Base-by-base conservation (phyloP, 2,329 filamentous ascomycete species). In the Microcyclosporella mali region DNA sequence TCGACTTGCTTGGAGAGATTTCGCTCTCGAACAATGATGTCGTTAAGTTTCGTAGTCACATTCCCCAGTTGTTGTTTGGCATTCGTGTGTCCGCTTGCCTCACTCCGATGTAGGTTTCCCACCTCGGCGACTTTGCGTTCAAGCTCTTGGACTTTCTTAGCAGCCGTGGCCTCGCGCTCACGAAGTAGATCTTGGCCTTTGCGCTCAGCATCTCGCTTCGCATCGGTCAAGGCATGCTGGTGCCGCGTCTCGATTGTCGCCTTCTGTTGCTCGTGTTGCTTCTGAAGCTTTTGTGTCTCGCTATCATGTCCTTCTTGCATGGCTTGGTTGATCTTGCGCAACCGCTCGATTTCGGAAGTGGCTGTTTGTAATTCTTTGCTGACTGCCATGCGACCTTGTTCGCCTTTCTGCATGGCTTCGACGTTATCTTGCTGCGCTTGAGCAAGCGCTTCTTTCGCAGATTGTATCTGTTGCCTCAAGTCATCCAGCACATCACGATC, bases 401-500 rank as follows among this genome's bases (percentile, higher is more conserved):
- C 79, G 14, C 86, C 61, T 50, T 72, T 75, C 40, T 78, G 72
- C 45, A 75, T 72, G 7, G 78, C 56, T 15, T 67, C 69, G 33
- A 81, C 62, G 18, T 77, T 61, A 28, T 79, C 73, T 8, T 71
- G 69, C 56, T 81, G 77, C 21, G 78, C 61, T 33, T 75, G 74
- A 46, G 79, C 71, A 21, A 82, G 67, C 1, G 69, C 70, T 49
- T 78, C 70, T 16, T 80, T 81, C 50, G 83, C 87, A 46, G 90
- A 82, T 46, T 85, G 81, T 1, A 94, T 65, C 60, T 95, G 84
- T 3, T 74, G 74, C 37, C 87, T 81, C 25, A 98, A 70, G 1
- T 84, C 83, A 62, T 98, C 92, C 3, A 98, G 85, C 29, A 97
- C 71, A 57, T 97, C 88, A 31, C 90, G 79, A n/a, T 94, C 95